A percentile compares a stretch with the other conserved stretches of the same genome.
Evolutionary conservation across 192 early-diverging fungal genomes (phyloP).

Genomic region (Podila verticillata): DNA sequence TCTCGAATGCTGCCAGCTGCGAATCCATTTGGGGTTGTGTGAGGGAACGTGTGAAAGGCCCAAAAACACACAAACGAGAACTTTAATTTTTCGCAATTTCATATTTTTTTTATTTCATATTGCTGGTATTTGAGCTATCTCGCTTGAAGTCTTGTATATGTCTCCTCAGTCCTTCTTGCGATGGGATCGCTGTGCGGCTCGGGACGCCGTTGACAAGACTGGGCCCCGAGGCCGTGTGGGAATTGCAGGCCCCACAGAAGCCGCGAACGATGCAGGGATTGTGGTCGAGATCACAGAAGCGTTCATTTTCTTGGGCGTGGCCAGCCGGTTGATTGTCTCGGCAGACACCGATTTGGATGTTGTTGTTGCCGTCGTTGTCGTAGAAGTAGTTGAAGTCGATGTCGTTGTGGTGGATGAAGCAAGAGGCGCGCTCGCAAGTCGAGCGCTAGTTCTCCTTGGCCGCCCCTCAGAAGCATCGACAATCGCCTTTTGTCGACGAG

Average conservation of each 20-base stretch:
- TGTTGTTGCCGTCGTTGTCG: neutral
- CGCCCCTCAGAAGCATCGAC: neutral
- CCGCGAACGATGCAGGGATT: slow-evolving; percentile 3
- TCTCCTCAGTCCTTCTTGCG: slow-evolving; percentile 14
- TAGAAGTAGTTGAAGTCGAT: neutral
- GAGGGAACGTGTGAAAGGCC: neutral
- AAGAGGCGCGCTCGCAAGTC: neutral
- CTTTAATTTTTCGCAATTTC: neutral
- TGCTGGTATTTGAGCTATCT: neutral
- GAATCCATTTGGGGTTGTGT: slow-evolving; percentile 37
- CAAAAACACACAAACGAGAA: neutral
- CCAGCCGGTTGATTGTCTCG: slow-evolving; percentile 44
- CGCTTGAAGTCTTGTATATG: neutral
- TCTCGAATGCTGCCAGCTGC: slow-evolving; percentile 51
- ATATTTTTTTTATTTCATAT: slow-evolving; percentile 1
- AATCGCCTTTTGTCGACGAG: neutral
- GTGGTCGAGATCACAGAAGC: neutral
- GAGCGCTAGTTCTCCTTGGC: neutral
- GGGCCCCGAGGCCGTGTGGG: slow-evolving; percentile 26
- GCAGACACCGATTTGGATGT: slow-evolving; percentile 20
- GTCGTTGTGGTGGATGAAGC: neutral
- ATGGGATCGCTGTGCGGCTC: slow-evolving; percentile 35
- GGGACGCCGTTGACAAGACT: slow-evolving; percentile 37
- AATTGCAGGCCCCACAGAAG: neutral
- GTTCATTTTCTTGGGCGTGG: slow-evolving; percentile 42